These are phyloP conservation scores for Aspergillus hancockii DNA, from an alignment of 495 filamentous ascomycete species.

Conservation along the genomic window DNA sequence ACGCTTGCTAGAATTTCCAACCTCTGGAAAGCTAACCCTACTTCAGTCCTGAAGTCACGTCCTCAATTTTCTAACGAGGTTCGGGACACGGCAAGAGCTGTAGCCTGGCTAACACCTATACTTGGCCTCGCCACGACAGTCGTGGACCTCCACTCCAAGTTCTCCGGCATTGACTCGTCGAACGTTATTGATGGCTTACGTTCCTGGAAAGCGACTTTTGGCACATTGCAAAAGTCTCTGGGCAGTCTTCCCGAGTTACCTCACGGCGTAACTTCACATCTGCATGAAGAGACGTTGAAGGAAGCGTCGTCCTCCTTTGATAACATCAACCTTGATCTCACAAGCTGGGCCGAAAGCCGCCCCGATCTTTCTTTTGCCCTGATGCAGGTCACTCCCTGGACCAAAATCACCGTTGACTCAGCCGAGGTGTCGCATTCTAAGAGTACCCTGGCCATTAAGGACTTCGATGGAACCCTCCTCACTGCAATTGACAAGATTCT, in stretches of 20 bases:
- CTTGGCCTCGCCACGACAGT: constrained; percentile 43
- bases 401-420: constrained; percentile 22
- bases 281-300: constrained; percentile 41
- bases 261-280: constrained; percentile 48
- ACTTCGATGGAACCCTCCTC: constrained; percentile 59
- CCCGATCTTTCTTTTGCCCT: constrained; percentile 65
- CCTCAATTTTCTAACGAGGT: constrained; percentile 21
- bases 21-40: constrained; percentile 41
- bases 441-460: constrained; percentile 27
- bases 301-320: constrained; percentile 46
- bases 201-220: constrained; percentile 51
- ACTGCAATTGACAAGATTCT: constrained; percentile 65
- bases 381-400: constrained; percentile 58
- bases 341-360: constrained; percentile 40
- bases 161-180: constrained; percentile 52
- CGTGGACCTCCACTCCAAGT: constrained; percentile 60
- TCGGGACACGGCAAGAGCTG: constrained; percentile 24
- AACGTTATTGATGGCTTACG: constrained; percentile 43
- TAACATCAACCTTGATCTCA: constrained; percentile 46
- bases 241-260: constrained; percentile 56
- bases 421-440: constrained; percentile 14
- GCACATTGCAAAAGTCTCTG: constrained; percentile 37
- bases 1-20: constrained; percentile 40
- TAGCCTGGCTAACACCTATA: constrained; percentile 54
- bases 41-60: constrained; percentile 30